Percentiles rank a stretch among this genome's conserved stretches.
phyloP scores from a whole-genome alignment of 108 stramenopile species.

The Nitzschia sp. region DNA sequence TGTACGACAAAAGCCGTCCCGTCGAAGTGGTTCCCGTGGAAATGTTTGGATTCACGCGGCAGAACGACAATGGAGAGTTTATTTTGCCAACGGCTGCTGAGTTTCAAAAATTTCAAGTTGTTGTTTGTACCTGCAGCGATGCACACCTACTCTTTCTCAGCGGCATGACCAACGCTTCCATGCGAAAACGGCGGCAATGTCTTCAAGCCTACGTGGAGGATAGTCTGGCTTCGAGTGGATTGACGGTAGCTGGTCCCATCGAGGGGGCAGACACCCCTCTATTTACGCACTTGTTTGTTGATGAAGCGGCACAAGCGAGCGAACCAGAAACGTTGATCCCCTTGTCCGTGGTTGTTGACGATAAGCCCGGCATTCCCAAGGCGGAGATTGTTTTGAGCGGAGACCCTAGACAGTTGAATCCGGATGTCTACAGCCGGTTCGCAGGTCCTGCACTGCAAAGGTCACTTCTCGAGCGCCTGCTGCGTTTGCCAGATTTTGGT shows the following conservation, averaged over 20 bases:
- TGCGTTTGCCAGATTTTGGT: slow-evolving; percentile 62
- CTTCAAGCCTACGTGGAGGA: slow-evolving; percentile 22
- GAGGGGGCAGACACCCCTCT: slow-evolving; percentile 39
- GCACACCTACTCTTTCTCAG: slow-evolving; percentile 61
- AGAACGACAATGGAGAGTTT: slow-evolving; percentile 42
- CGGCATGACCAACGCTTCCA: slow-evolving; percentile 60
- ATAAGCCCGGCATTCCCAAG: slow-evolving; percentile 44
- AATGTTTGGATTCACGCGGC: slow-evolving; percentile 55
- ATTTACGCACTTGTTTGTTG: slow-evolving; percentile 77
- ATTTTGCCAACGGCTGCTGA: slow-evolving; percentile 44
- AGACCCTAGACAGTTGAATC: slow-evolving; percentile 65
- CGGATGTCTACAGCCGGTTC: slow-evolving; percentile 43
- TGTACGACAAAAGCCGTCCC: slow-evolving; percentile 50
- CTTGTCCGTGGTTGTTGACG: slow-evolving; percentile 70
- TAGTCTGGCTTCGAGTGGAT: slow-evolving; percentile 13
- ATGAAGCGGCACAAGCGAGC: slow-evolving; percentile 82
- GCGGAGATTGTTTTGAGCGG: slow-evolving; percentile 70
- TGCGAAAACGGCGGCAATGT: slow-evolving; percentile 50
- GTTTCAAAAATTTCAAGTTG: slow-evolving; percentile 53
- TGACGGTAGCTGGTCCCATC: slow-evolving; percentile 6
- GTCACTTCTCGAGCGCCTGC: slow-evolving; percentile 67
- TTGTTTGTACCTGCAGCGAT: slow-evolving; percentile 74
- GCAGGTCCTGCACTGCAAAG: slow-evolving; percentile 40
- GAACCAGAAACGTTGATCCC: slow-evolving; percentile 73
- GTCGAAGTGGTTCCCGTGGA: slow-evolving; percentile 51